A percentile compares a stretch with the other conserved stretches of the same genome.
Conservation (phyloP, 2,329 filamentous ascomycete genomes). For the Anthostomella pinea region DNA sequence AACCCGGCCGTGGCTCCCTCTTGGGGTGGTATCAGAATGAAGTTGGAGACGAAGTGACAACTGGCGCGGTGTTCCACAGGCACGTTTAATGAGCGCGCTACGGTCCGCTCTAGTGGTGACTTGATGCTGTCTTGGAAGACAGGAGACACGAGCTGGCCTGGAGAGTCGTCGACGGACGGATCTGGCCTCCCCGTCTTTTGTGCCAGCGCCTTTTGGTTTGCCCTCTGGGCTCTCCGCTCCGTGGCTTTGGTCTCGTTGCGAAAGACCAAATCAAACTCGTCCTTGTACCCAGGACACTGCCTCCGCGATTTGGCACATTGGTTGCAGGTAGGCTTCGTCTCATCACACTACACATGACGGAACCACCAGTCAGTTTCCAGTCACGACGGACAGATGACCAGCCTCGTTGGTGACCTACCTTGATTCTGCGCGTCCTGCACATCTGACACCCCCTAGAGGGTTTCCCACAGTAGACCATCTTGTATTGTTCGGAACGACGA, state of each 20-base stretch:
- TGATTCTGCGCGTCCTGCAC: slow-evolving; percentile 70
- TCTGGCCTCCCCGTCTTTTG: slow-evolving; percentile 34
- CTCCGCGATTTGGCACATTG: slow-evolving; percentile 63
- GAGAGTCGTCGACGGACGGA: slow-evolving; percentile 9
- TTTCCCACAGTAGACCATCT: slow-evolving; percentile 65
- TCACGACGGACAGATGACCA: not conserved
- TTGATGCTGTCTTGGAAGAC: slow-evolving; percentile 19
- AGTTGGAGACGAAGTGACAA: slow-evolving; percentile 61
- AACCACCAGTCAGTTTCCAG: slow-evolving; percentile 17
- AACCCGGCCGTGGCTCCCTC: slow-evolving; percentile 52
- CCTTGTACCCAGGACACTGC: slow-evolving; percentile 65
- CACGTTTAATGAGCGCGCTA: slow-evolving; percentile 40
- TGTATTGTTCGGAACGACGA: too few relatives aligned
- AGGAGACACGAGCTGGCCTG: slow-evolving; percentile 29
- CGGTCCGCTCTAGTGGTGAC: slow-evolving; percentile 21
- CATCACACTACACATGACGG: slow-evolving; percentile 54
- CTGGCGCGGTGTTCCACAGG: slow-evolving; percentile 54
- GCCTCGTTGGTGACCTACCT: slow-evolving; percentile 48
- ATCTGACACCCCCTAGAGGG: slow-evolving; percentile 70
- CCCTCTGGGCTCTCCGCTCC: slow-evolving; percentile 58
- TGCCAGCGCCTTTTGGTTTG: slow-evolving; percentile 45
- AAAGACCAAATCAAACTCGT: slow-evolving; percentile 70
- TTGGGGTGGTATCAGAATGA: slow-evolving; percentile 52
- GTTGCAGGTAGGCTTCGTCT: slow-evolving; percentile 63
- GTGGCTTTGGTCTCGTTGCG: slow-evolving; percentile 70